A percentile compares a stretch with the other conserved stretches of the same genome.
These are phyloP conservation scores for Chlorella sorokiniana DNA, from an alignment of 139 green algal genomes.

Conservation along the genomic window DNA sequence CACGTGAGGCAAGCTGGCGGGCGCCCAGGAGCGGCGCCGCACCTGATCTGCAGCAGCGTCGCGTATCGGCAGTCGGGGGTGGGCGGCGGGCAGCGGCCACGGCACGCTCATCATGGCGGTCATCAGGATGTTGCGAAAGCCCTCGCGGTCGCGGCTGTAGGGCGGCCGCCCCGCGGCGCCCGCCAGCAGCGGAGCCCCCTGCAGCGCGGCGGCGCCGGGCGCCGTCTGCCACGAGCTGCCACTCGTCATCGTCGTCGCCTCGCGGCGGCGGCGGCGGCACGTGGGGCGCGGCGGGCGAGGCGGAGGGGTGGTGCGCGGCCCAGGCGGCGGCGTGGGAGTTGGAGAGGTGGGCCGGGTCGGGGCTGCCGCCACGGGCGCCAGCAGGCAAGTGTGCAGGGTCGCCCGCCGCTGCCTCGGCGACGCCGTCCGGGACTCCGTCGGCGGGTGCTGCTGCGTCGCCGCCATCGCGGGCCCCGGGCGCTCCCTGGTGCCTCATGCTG, in stretches of 20 bases:
- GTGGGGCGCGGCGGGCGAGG: background rate
- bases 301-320: background rate
- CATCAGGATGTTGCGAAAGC: slow-evolving; percentile 54
- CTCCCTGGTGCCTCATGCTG: background rate
- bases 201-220: background rate
- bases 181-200: slow-evolving; percentile 32
- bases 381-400: background rate
- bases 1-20: background rate
- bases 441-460: background rate
- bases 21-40: background rate
- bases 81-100: slow-evolving; percentile 59
- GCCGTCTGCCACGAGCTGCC: slow-evolving; percentile 38
- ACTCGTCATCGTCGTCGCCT: slow-evolving; percentile 6
- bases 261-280: background rate
- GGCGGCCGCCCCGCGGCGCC: background rate
- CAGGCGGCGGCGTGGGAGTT: slow-evolving; percentile 9
- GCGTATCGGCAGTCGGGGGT: slow-evolving; percentile 63
- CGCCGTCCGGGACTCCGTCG: too few species aligned
- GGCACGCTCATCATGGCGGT: slow-evolving; percentile 64
- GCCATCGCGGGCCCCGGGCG: background rate
- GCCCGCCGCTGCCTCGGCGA: background rate
- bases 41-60: slow-evolving; percentile 79
- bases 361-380: background rate
- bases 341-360: slow-evolving; percentile 22
- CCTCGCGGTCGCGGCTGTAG: slow-evolving; percentile 30